Conservation (phyloP, 164 flowering plant species). For the Tetrastigma voinierianum region DNA sequence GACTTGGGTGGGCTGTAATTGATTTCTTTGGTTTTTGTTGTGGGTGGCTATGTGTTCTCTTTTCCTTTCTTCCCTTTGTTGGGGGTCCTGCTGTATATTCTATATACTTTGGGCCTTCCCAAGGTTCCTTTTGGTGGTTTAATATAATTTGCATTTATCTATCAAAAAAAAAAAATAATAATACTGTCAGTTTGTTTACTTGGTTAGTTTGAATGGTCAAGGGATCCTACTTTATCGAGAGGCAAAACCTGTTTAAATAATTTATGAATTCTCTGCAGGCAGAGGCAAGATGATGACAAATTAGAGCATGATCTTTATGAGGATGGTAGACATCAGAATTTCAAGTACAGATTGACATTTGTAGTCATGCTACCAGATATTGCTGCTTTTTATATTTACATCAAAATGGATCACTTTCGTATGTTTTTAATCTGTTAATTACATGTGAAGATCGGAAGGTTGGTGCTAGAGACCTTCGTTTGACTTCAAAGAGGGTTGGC, state of each 20-base stretch:
- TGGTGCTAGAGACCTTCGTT: constrained; percentile 76
- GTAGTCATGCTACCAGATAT: constrained; percentile 2
- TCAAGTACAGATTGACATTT: constrained; percentile 54
- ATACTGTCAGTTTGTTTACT: too few relatives aligned
- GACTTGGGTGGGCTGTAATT: too few relatives aligned
- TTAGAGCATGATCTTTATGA: constrained; percentile 95
- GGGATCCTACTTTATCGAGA: not conserved
- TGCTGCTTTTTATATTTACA: constrained; percentile 9
- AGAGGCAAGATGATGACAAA: constrained; percentile 74
- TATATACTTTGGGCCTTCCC: too few relatives aligned
- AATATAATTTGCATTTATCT: too few relatives aligned
- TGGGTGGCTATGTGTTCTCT: too few relatives aligned
- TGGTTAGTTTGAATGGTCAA: not conserved
- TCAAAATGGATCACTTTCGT: constrained; percentile 6
- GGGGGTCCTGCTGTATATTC: too few relatives aligned
- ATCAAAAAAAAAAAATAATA: too few relatives aligned
- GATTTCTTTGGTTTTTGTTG: too few relatives aligned
- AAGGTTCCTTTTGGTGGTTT: too few relatives aligned
- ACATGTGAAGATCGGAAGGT: constrained; percentile 49
- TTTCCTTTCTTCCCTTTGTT: too few relatives aligned
- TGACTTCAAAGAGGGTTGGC: constrained; percentile 68
- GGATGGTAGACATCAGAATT: constrained; percentile 37
- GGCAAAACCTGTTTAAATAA: not conserved
- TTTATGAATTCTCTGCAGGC: constrained; percentile 45
- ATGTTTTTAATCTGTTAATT: constrained; percentile 27